phyloP scores from a whole-genome alignment of 768 basidiomycete species.

The Pulveroboletus sp. region DNA sequence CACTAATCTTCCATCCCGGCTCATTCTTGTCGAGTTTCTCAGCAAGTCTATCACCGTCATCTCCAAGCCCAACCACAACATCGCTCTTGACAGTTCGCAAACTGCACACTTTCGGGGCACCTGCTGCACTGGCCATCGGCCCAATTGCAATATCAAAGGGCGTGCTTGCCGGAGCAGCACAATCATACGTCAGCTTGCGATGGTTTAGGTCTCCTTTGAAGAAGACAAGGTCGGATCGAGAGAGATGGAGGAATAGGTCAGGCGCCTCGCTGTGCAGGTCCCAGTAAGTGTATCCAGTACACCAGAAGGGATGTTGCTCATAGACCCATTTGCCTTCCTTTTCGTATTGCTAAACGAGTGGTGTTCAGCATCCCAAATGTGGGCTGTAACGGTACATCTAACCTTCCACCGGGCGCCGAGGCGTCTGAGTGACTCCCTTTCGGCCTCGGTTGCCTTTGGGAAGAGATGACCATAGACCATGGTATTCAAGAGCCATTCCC shows the following conservation, averaged over 20 bases:
- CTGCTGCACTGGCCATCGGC: slow-evolving; percentile 84
- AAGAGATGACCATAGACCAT: slow-evolving; percentile 94
- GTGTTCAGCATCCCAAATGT: slow-evolving; percentile 3
- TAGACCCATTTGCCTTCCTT: slow-evolving; percentile 92
- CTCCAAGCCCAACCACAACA: slow-evolving; percentile 84
- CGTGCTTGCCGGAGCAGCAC: slow-evolving; percentile 81
- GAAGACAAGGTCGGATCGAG: slow-evolving; percentile 83
- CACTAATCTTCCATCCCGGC: slow-evolving; percentile 95
- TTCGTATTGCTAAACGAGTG: slow-evolving; percentile 69
- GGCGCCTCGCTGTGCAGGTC: slow-evolving; percentile 80
- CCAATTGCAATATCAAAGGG: slow-evolving; percentile 91
- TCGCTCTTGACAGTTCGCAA: slow-evolving; percentile 94
- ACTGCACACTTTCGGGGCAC: slow-evolving; percentile 84
- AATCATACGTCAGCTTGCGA: slow-evolving; percentile 86
- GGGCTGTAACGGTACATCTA: slow-evolving; percentile 2
- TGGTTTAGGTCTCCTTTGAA: slow-evolving; percentile 97
- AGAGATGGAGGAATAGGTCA: slow-evolving; percentile 89
- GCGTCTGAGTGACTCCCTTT: slow-evolving; percentile 75
- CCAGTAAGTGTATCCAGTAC: slow-evolving; percentile 96
- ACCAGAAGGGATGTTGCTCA: slow-evolving; percentile 94
- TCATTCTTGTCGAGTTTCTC: slow-evolving; percentile 82
- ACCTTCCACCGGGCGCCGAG: slow-evolving; percentile 92
- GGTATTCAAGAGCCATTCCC: slow-evolving; percentile 87
- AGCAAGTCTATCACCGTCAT: slow-evolving; percentile 64
- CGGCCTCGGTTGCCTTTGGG: slow-evolving; percentile 74